phyloP scores from a whole-genome alignment of 2,329 filamentous ascomycete species.

The Grosmannia penicillata region DNA sequence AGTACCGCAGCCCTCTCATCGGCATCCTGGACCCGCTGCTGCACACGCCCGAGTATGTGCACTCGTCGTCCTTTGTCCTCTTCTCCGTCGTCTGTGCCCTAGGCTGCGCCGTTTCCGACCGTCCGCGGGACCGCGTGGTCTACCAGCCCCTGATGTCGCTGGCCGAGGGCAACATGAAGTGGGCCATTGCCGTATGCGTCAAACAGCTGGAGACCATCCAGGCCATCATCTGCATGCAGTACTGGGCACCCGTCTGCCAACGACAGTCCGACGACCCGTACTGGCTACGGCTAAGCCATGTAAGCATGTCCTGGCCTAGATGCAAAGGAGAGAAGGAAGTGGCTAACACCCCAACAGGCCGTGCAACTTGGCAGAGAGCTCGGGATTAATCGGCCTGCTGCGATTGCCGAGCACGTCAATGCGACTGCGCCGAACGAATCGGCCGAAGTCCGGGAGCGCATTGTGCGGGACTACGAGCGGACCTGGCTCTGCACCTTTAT shows the following conservation, averaged over 20 bases:
- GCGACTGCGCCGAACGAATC: slow-evolving; percentile 2
- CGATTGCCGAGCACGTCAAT: slow-evolving; percentile 11
- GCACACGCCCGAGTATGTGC: slow-evolving; percentile 13
- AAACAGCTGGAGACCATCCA: slow-evolving; percentile 14
- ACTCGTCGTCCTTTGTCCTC: slow-evolving; percentile 12
- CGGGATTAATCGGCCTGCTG: slow-evolving; percentile 10
- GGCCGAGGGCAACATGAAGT: slow-evolving; percentile 13
- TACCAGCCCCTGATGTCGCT: slow-evolving; percentile 12
- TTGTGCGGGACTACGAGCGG: slow-evolving; percentile 11
- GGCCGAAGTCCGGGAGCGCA: slow-evolving; percentile 7
- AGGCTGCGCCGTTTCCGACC: slow-evolving; percentile 13
- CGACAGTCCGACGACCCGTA: slow-evolving; percentile 12
- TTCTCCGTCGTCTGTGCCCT: slow-evolving; percentile 14
- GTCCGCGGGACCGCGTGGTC: slow-evolving; percentile 12
- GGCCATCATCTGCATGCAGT: slow-evolving; percentile 13
- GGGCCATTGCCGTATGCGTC: slow-evolving; percentile 14
- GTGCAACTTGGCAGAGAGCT: slow-evolving; percentile 13
- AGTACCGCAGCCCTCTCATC: slow-evolving; percentile 12
- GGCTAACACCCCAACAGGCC: slow-evolving; percentile 4
- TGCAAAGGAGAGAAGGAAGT: background rate
- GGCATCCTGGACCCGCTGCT: slow-evolving; percentile 13
- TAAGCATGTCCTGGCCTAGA: background rate
- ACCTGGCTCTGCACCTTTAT: slow-evolving; percentile 12
- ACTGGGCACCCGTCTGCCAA: slow-evolving; percentile 12
- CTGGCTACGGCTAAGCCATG: slow-evolving; percentile 14